Conservation (phyloP, 139 green algal species). For the Tetraselmis striata region DNA sequence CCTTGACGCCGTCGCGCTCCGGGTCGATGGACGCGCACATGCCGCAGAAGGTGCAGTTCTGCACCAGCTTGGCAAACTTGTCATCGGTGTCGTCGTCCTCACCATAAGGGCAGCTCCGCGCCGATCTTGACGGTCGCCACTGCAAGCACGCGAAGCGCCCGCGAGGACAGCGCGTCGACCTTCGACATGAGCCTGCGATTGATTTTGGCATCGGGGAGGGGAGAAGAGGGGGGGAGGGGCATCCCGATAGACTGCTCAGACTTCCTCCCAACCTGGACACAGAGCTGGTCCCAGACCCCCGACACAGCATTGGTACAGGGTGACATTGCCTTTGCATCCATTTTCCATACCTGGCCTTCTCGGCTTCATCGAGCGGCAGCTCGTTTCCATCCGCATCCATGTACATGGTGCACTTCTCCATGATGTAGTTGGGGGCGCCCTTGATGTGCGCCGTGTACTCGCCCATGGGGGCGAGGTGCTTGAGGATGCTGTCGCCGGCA, state of each 20-base stretch:
- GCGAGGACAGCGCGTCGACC: constrained; percentile 8
- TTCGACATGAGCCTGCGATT: background rate
- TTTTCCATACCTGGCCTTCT: too few relatives aligned
- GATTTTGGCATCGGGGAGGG: too few relatives aligned
- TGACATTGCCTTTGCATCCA: too few relatives aligned
- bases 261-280: too few relatives aligned
- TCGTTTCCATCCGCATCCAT: background rate
- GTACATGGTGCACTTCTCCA: constrained; percentile 13
- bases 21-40: constrained; percentile 78
- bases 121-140: too few relatives aligned
- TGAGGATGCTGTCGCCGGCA: background rate
- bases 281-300: too few relatives aligned
- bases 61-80: constrained; percentile 61
- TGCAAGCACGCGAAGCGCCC: background rate
- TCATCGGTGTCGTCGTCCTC: too few relatives aligned
- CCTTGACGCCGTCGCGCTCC: constrained; percentile 57
- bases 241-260: too few relatives aligned
- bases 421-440: constrained; percentile 18
- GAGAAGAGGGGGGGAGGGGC: too few relatives aligned
- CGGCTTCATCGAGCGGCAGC: background rate
- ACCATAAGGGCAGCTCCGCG: too few relatives aligned
- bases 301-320: too few relatives aligned
- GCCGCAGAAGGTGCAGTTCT: constrained; percentile 60
- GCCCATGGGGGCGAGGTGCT: background rate
- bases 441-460: constrained; percentile 11